A percentile compares a stretch with the other conserved stretches of the same genome.
phyloP scores from a whole-genome alignment of 2,329 filamentous ascomycete genomes.

The Claviceps citrina region DNA sequence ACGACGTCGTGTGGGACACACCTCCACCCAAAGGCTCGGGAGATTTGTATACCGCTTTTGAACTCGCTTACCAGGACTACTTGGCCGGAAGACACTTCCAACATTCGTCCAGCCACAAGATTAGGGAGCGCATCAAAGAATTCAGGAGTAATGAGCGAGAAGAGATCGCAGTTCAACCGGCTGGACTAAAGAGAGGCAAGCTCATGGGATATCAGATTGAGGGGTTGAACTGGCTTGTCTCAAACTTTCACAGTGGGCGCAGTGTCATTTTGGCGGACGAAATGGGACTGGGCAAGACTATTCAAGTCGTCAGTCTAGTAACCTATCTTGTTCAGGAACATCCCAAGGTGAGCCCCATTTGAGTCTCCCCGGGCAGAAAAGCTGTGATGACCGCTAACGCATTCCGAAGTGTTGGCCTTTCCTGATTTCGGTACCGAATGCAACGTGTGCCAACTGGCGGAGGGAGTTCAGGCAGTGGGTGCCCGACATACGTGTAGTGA shows the following conservation, averaged over 20 bases:
- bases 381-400: conserved; percentile 7
- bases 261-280: conserved; percentile 92
- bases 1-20: conserved; percentile 79
- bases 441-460: conserved; percentile 94
- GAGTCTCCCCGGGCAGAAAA: neutral
- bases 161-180: conserved; percentile 57
- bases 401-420: conserved; percentile 62
- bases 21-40: conserved; percentile 51
- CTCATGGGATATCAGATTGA: conserved; percentile 90
- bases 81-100: conserved; percentile 61
- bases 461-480: conserved; percentile 92
- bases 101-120: conserved; percentile 36
- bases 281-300: conserved; percentile 95
- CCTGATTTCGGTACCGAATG: conserved; percentile 82
- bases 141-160: conserved; percentile 53
- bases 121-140: conserved; percentile 53
- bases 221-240: conserved; percentile 88
- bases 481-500: conserved; percentile 72
- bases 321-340: conserved; percentile 52
- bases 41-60: conserved; percentile 64
- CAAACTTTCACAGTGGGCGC: conserved; percentile 67
- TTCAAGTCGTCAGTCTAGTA: conserved; percentile 77
- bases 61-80: conserved; percentile 73
- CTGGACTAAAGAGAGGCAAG: conserved; percentile 57
- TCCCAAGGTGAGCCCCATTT: conserved; percentile 27